phyloP scores from a whole-genome alignment of 179 eudicot species.

The Heliamphora pulchella region DNA sequence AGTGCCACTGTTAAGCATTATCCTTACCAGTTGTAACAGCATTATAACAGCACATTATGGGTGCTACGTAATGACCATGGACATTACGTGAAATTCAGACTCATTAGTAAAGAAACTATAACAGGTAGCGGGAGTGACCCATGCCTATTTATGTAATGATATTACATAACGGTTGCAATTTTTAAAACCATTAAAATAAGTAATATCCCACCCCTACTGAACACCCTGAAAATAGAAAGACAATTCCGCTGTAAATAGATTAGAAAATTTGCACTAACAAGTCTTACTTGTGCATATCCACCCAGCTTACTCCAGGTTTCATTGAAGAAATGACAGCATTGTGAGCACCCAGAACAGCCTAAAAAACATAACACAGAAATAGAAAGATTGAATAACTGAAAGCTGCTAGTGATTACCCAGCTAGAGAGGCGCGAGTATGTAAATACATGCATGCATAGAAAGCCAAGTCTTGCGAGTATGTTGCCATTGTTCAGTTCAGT shows the following conservation, averaged over 20 bases:
- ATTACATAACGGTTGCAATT: neutral
- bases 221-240: neutral
- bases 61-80: too few species aligned
- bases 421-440: neutral
- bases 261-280: neutral
- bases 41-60: too few species aligned
- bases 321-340: conserved; percentile 78
- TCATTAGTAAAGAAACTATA: too few species aligned
- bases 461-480: neutral
- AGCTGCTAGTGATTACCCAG: neutral
- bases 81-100: too few species aligned
- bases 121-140: too few species aligned
- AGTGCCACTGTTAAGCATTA: too few species aligned
- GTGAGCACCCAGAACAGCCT: conserved; percentile 96
- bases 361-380: conserved; percentile 22
- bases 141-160: too few species aligned
- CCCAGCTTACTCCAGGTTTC: conserved; percentile 92
- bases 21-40: too few species aligned
- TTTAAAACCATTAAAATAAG: neutral
- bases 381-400: conserved; percentile 10
- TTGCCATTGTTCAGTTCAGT: neutral
- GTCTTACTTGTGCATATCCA: conserved; percentile 90
- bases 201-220: neutral
- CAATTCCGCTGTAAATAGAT: neutral
- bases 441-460: neutral